These are phyloP conservation scores for Paramecium sexaurelia DNA, from an alignment of 73 alveolate species.

Conservation along the genomic window DNA sequence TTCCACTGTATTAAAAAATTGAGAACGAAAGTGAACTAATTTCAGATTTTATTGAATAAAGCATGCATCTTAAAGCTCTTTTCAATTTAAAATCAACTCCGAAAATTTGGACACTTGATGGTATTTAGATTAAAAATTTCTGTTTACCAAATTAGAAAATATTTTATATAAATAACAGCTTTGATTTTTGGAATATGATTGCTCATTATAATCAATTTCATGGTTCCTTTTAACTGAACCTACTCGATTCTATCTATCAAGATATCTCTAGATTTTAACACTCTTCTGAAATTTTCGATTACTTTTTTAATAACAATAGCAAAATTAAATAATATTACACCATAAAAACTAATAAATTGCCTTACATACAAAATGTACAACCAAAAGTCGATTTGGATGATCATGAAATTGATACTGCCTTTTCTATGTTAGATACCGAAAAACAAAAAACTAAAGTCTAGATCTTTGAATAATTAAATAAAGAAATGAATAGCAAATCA, in stretches of 20 bases:
- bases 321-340: not conserved
- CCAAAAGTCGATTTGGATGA: not conserved
- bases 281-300: not conserved
- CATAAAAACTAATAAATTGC: not conserved
- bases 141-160: not conserved
- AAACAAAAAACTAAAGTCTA: not conserved
- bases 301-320: not conserved
- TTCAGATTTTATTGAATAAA: not conserved
- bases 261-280: not conserved
- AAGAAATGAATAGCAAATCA: not conserved
- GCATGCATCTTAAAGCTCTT: constrained; percentile 72
- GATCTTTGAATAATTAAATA: not conserved
- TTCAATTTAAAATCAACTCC: constrained; percentile 88
- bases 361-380: not conserved
- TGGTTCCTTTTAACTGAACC: not conserved
- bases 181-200: constrained; percentile 14
- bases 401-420: constrained; percentile 5
- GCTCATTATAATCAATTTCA: not conserved
- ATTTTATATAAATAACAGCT: not conserved
- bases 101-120: constrained; percentile 86
- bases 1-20: constrained; percentile 86
- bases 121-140: constrained; percentile 72
- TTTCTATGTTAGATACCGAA: not conserved
- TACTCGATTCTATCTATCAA: not conserved
- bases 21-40: constrained; percentile 81